Conservation (phyloP, 2,329 filamentous ascomycete species). For the Parascedosporium putredinis region DNA sequence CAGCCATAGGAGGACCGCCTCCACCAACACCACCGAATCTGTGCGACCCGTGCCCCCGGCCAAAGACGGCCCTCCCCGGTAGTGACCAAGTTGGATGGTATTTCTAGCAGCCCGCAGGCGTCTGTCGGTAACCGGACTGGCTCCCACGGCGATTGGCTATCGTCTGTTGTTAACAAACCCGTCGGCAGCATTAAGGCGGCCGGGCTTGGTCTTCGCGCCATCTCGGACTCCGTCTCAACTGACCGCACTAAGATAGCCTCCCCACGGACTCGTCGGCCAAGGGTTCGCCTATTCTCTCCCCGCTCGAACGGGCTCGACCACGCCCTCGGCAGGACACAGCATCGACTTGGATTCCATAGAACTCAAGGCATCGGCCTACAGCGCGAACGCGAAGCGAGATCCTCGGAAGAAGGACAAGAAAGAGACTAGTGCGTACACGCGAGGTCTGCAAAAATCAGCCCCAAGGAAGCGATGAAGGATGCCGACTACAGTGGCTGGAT, state of each 20-base stretch:
- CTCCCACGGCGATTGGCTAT: slow-evolving; percentile 46
- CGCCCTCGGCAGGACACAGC: slow-evolving; percentile 54
- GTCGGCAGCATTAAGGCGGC: slow-evolving; percentile 31
- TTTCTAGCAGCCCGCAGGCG: slow-evolving; percentile 29
- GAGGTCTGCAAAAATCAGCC: slow-evolving; percentile 70
- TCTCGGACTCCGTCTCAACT: slow-evolving; percentile 53
- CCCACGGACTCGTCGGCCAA: slow-evolving; percentile 39
- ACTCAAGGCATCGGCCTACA: slow-evolving; percentile 35
- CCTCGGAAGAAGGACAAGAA: slow-evolving; percentile 72
- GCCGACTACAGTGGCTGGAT: slow-evolving; percentile 98
- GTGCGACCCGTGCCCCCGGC: slow-evolving; percentile 37
- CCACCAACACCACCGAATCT: slow-evolving; percentile 46
- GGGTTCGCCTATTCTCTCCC: slow-evolving; percentile 48
- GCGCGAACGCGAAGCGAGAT: slow-evolving; percentile 30
- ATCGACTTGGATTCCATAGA: slow-evolving; percentile 72
- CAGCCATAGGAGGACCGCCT: slow-evolving; percentile 50
- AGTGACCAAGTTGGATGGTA: slow-evolving; percentile 50
- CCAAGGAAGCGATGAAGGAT: slow-evolving; percentile 70
- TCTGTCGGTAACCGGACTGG: slow-evolving; percentile 30
- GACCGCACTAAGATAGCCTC: slow-evolving; percentile 36
- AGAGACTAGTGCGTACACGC: slow-evolving; percentile 85
- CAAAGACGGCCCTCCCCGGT: slow-evolving; percentile 45
- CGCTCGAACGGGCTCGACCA: slow-evolving; percentile 67
- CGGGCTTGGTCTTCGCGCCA: slow-evolving; percentile 65
- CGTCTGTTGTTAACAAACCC: slow-evolving; percentile 38